phyloP scores from a whole-genome alignment of 129 eudicot genomes.

The Centaurea solstitialis region DNA sequence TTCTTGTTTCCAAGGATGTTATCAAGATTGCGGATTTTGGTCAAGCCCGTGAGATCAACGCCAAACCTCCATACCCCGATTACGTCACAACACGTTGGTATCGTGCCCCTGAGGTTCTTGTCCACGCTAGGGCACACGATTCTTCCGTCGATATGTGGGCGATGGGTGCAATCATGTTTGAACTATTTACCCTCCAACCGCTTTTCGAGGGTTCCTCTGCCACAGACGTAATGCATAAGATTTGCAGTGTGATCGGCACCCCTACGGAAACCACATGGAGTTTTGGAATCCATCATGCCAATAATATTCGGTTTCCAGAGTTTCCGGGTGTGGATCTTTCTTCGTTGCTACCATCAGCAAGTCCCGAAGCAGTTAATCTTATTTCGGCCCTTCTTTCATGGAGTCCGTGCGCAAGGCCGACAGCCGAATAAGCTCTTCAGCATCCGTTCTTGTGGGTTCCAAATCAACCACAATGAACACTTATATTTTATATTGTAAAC shows the following conservation, averaged over 20 bases:
- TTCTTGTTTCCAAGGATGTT: background rate
- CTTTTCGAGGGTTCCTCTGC: no score
- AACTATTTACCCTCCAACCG: no score
- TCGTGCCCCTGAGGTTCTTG: background rate
- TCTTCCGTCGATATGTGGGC: no score
- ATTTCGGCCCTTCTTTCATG: conserved; percentile 20
- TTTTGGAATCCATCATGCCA: background rate
- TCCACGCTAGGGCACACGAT: background rate
- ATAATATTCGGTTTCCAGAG: background rate
- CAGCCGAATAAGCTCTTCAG: conserved; percentile 17
- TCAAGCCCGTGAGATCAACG: background rate
- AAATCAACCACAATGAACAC: no score
- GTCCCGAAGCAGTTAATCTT: conserved; percentile 13
- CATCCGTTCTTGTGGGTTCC: no score
- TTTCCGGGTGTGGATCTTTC: conserved; percentile 13
- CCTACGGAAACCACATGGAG: no score
- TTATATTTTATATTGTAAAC: no score
- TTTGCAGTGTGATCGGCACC: no score
- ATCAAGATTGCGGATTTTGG: conserved; percentile 20
- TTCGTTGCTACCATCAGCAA: conserved; percentile 13
- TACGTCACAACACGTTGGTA: background rate
- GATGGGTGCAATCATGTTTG: no score
- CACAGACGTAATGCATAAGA: no score
- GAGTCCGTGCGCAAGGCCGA: conserved; percentile 20
- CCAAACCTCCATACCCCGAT: background rate